Percentiles rank a stretch among this genome's conserved stretches.
Conservation (phyloP, 129 eudicot genomes). For the Lonicera japonica region DNA sequence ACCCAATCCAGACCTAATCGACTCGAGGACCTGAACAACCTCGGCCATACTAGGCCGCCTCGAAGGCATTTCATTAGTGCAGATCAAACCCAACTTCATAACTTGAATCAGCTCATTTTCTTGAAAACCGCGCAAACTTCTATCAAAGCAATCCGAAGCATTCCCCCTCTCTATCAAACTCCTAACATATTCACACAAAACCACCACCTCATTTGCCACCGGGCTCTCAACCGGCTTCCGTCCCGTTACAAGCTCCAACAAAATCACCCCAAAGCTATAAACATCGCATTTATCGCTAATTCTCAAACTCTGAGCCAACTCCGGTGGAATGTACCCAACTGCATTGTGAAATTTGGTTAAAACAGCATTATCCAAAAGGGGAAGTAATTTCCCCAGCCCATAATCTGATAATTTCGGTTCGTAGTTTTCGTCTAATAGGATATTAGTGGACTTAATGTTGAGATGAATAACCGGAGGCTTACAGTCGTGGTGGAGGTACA, state of each 20-base stretch:
- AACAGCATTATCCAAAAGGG: constrained; percentile 58
- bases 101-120: constrained; percentile 90
- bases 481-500: constrained; percentile 97
- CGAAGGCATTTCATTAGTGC: constrained; percentile 59
- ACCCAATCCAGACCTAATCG: constrained; percentile 46
- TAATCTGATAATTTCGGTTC: constrained; percentile 72
- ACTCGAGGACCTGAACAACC: constrained; percentile 91
- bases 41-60: constrained; percentile 97
- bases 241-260: constrained; percentile 89
- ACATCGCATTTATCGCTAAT: constrained; percentile 83
- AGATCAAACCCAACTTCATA: constrained; percentile 81
- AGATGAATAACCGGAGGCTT: constrained; percentile 88
- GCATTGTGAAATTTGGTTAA: constrained; percentile 63
- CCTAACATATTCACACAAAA: constrained; percentile 85
- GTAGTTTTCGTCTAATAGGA: constrained; percentile 65
- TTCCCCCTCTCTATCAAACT: constrained; percentile 65
- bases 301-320: constrained; percentile 75
- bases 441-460: constrained; percentile 75
- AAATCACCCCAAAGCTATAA: constrained; percentile 83
- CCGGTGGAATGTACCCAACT: constrained; percentile 94
- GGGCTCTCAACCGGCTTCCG: constrained; percentile 81
- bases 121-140: constrained; percentile 61
- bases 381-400: constrained; percentile 73
- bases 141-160: constrained; percentile 76
- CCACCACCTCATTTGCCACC: constrained; percentile 52